Evolutionary conservation across 1,284 basidiomycete genomes (phyloP), one percentile per base, ranked within the genome.

Genomic region (Malassezia japonica): DNA sequence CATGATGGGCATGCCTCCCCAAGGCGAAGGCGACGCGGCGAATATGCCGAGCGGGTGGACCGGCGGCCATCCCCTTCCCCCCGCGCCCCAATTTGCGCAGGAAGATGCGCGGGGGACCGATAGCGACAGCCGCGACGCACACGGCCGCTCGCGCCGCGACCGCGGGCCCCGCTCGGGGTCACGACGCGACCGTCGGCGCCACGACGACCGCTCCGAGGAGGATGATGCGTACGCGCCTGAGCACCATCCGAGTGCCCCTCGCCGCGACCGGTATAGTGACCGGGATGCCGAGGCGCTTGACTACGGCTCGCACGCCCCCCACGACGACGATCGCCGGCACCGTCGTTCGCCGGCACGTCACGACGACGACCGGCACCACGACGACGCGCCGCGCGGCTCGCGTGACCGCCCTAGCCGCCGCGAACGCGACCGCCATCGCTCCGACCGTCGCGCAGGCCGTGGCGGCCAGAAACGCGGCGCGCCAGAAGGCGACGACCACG

Each of bases 271-370:
- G 25, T 70, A 71, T 56, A 70, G 62, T 29, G 69, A 71, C 40
- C 60, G 69, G 8, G 69, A 71, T 21, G 62, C 55, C 12, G 69
- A 69, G 23, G 43, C 54, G 16, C 62, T 72, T 33, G 67, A 72
- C 50, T 72, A 72, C 39, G 69, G 69, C 16, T 62, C 31, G 10
- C 24, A 29, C 13, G 7, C 52, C 4, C 41, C 43, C 8, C 45
- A 37, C 13, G 18, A 59, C 7, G 49, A 50, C n/a, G 48, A 40
- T 18, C 55, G 51, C 6, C 54, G 54, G 13, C 53, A 45, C 6
- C 53, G 47, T 4, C 59, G 45, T 10, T 46, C 34, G 16, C 41
- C 35, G 7, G 16, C 29, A 4, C 40, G 32, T 5, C 24, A 34
- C 16, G 46, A 48, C 32, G 46, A 48, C 31, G 46, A 40, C n/a